Percentiles rank a stretch among this genome's conserved stretches.
phyloP scores from a whole-genome alignment of 805 yeast species.

The Candida caryicola region DNA sequence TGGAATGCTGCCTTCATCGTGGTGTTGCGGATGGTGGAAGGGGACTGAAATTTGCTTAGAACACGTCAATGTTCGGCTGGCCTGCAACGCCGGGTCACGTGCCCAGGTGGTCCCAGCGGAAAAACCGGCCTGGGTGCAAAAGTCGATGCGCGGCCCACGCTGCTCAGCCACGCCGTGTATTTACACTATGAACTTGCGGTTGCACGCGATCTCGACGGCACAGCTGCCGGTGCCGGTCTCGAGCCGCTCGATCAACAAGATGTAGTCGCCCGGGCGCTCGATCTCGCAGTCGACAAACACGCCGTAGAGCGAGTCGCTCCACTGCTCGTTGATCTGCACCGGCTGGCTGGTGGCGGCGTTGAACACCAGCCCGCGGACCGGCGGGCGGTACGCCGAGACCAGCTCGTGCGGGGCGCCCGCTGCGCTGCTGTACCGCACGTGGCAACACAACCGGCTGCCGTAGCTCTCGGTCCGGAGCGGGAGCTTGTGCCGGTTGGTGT shows the following conservation, averaged over 20 bases:
- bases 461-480: constrained; percentile 21
- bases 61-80: background rate
- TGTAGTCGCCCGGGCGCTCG: constrained; percentile 27
- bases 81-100: no score
- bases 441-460: constrained; percentile 22
- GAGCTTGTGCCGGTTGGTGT: constrained; percentile 37
- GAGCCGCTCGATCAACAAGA: constrained; percentile 47
- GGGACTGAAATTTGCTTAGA: background rate
- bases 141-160: no score
- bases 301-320: constrained; percentile 46
- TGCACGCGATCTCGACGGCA: constrained; percentile 38
- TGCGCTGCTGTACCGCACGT: constrained; percentile 20
- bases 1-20: constrained; percentile 1
- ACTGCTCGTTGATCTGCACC: constrained; percentile 32
- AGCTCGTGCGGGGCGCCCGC: constrained; percentile 5
- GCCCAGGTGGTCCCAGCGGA: no score
- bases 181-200: background rate
- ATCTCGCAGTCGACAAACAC: constrained; percentile 34
- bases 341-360: constrained; percentile 24
- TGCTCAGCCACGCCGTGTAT: no score
- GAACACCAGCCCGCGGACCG: constrained; percentile 45
- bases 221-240: constrained; percentile 44
- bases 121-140: no score
- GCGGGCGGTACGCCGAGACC: constrained; percentile 41
- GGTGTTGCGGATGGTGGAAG: background rate